Evolutionary conservation across 768 basidiomycete species (phyloP), one percentile per base, ranked within the genome.

Genomic region (Tricholoma matsutake): DNA sequence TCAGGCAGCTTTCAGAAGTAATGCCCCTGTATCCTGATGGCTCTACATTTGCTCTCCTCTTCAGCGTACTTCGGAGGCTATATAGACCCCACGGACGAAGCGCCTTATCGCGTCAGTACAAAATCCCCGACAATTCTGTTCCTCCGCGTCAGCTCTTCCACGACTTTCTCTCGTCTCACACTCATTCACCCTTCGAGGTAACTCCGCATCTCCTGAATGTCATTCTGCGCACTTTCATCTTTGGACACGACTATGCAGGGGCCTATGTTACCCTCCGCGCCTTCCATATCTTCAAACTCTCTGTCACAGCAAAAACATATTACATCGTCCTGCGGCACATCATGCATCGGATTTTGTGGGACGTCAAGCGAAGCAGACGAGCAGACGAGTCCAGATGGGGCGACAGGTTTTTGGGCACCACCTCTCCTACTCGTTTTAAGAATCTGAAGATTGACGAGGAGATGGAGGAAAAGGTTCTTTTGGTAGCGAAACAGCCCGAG

Each of bases 221-320:
- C 28, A 76, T 77, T 1, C 71, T 86, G 4, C 76, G 77, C n/a
- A 71, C 76, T 0, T 82, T 83, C 63, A 68, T 86, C 57, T 67
- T 67, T 0, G 65, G 69, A 9, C 70, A 71, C 2, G 85, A 86
- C 69, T 85, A 82, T 60, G 68, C 80, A 10, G 84, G 74, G 1
- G 83, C 81, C 1, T 76, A 76, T 62, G 65, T 80, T 51, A 70
- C 71, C 16, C 59, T 86, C 8, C 71, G 69, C 22, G 63, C 75
- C 8, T 73, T 78, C 58, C 39, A 52, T 14, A 54, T 61, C 0
- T 68, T 76, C 34, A 67, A 69, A 1, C 66, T 79, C 11, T 63
- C 64, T 1, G 65, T 78, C 11, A 75, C 73, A 32, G 63, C 74
- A 6, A 71, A 69, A 45, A 77, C 76, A 1, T 84, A 83, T 62